Percentiles rank a stretch among this genome's conserved stretches.
Conservation (phyloP, 1,139 yeast genomes). For the Entelexis sorbosivorans region DNA sequence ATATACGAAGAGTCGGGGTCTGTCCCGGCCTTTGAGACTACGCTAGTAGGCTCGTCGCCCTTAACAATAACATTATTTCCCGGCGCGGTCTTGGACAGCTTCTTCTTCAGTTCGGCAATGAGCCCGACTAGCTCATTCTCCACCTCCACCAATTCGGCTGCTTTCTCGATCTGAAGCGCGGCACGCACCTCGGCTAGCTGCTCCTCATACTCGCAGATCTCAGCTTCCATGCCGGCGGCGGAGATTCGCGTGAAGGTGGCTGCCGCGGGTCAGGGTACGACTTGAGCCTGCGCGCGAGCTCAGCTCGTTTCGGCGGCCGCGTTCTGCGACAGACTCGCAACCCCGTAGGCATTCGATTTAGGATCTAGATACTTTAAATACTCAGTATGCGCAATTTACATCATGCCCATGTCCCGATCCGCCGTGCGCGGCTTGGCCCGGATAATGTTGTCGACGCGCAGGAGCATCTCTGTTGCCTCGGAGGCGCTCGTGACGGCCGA, state of each 20-base stretch:
- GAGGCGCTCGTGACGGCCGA: slow-evolving; percentile 96
- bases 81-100: neutral
- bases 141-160: slow-evolving; percentile 12
- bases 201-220: slow-evolving; percentile 16
- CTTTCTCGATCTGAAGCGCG: slow-evolving; percentile 3
- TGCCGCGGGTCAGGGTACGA: neutral
- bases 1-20: neutral
- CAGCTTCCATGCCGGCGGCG: slow-evolving; percentile 8
- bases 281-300: too few relatives aligned
- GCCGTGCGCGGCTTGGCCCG: slow-evolving; percentile 97
- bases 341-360: neutral
- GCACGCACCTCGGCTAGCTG: slow-evolving; percentile 14
- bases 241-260: neutral
- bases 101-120: slow-evolving; percentile 11
- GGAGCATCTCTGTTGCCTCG: slow-evolving; percentile 91
- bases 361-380: neutral
- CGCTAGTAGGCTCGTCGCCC: neutral
- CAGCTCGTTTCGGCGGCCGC: too few relatives aligned
- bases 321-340: too few relatives aligned
- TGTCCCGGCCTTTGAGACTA: neutral
- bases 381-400: slow-evolving; percentile 3
- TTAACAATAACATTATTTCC: neutral
- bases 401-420: slow-evolving; percentile 40
- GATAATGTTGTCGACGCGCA: slow-evolving; percentile 91
- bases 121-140: slow-evolving; percentile 13